Conservation (phyloP, 768 basidiomycete species). For the Phlebiopsis gigantea region DNA sequence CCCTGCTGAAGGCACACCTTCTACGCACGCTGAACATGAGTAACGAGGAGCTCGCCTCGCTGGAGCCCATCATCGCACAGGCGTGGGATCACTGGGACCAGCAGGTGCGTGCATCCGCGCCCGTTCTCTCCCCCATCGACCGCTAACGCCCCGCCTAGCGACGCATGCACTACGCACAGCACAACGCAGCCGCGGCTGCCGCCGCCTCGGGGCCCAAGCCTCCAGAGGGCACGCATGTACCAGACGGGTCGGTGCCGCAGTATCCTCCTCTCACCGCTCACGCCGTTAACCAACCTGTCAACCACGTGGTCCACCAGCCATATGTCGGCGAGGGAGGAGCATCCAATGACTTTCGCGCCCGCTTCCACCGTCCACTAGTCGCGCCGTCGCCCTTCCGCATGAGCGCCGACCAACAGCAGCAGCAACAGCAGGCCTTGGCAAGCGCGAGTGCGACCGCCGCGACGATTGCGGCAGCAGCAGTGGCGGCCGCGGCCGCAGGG, state of each 20-base stretch:
- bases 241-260: slow-evolving; percentile 8
- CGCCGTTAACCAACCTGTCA: slow-evolving; percentile 19
- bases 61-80: slow-evolving; percentile 77
- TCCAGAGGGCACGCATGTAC: slow-evolving; percentile 21
- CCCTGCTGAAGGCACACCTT: slow-evolving; percentile 69
- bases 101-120: slow-evolving; percentile 42
- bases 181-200: slow-evolving; percentile 10
- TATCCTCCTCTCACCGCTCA: slow-evolving; percentile 10
- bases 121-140: not conserved
- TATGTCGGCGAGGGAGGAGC: slow-evolving; percentile 21
- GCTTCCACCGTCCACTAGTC: slow-evolving; percentile 57
- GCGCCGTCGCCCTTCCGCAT: slow-evolving; percentile 56
- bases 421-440: not conserved
- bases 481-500: not conserved
- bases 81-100: slow-evolving; percentile 88
- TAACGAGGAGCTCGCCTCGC: slow-evolving; percentile 69
- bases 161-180: slow-evolving; percentile 40
- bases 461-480: slow-evolving; percentile 5
- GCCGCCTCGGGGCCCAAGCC: slow-evolving; percentile 18
- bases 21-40: slow-evolving; percentile 69
- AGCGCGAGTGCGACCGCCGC: not conserved
- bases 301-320: slow-evolving; percentile 21
- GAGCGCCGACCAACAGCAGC: slow-evolving; percentile 14
- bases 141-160: slow-evolving; percentile 28
- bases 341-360: slow-evolving; percentile 56